Percentiles rank a stretch among this genome's conserved stretches.
Conservation (phyloP, 176 grass and related monocot species). For the Ananas comosus region DNA sequence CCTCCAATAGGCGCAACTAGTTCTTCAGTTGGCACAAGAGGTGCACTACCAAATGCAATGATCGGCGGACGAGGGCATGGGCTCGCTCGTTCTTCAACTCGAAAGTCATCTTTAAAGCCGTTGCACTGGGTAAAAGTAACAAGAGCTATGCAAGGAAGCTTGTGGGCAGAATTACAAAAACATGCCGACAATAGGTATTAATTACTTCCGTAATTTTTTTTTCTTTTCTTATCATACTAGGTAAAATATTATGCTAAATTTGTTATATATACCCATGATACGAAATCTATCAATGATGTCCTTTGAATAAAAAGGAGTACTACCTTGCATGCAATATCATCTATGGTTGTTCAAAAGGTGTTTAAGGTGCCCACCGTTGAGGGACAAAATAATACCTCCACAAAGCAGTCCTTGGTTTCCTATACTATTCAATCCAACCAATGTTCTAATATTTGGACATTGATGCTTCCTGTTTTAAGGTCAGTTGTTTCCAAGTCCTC, state of each 20-base stretch:
- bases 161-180: conserved; percentile 92
- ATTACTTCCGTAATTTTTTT: conserved; percentile 12
- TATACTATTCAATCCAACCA: too few species aligned
- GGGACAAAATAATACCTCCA: too few species aligned
- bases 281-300: too few species aligned
- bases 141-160: conserved; percentile 80
- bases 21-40: conserved; percentile 32
- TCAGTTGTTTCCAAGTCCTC: too few species aligned
- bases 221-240: conserved; percentile 2
- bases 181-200: conserved; percentile 63
- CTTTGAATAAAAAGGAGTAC: too few species aligned
- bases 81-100: conserved; percentile 31
- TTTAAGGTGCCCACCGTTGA: too few species aligned
- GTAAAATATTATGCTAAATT: conserved; percentile 1
- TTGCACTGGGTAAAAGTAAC: conserved; percentile 92
- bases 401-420: too few species aligned
- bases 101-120: conserved; percentile 76
- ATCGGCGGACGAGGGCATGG: conserved; percentile 54
- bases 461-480: too few species aligned
- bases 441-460: too few species aligned
- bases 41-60: conserved; percentile 32
- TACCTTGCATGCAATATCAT: too few species aligned
- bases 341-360: too few species aligned
- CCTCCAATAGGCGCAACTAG: conserved; percentile 25
- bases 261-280: background rate